A percentile compares a stretch with the other conserved stretches of the same genome.
phyloP scores from a whole-genome alignment of 371 early-diverging fungal genomes.

The Lichtheimia hyalospora region DNA sequence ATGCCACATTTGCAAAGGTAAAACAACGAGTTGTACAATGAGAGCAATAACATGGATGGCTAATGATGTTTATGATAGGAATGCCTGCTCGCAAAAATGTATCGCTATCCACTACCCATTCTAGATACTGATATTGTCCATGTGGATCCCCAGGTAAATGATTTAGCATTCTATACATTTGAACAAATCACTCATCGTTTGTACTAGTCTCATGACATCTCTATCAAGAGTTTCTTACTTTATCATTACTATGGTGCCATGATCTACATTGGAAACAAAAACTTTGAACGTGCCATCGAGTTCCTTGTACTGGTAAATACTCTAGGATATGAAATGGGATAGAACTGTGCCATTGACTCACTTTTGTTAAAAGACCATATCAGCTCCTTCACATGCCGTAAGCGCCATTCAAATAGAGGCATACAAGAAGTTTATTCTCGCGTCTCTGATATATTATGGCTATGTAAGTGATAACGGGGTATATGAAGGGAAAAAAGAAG shows the following conservation, averaged over 20 bases:
- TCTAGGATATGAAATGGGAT: background rate
- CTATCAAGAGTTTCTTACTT: constrained; percentile 60
- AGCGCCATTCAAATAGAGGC: constrained; percentile 82
- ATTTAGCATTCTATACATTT: background rate
- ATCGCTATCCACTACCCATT: constrained; percentile 55
- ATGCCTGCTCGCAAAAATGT: constrained; percentile 62
- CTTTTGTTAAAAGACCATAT: constrained; percentile 40
- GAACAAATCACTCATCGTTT: background rate
- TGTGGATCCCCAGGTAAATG: constrained; percentile 50
- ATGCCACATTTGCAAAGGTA: constrained; percentile 56
- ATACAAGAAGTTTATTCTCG: constrained; percentile 69
- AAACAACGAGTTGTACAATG: background rate
- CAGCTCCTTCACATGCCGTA: constrained; percentile 59
- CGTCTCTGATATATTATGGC: constrained; percentile 63
- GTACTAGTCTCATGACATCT: constrained; percentile 26
- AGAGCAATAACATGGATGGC: background rate
- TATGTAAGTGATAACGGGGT: constrained; percentile 24
- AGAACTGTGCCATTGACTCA: background rate
- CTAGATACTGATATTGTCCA: constrained; percentile 59
- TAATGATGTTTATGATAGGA: constrained; percentile 24
- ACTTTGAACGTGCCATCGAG: constrained; percentile 65
- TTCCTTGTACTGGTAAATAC: constrained; percentile 55
- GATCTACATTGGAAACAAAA: constrained; percentile 67
- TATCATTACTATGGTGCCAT: constrained; percentile 84
- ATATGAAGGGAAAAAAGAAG: background rate